phyloP scores from a whole-genome alignment of 1,284 basidiomycete genomes.

The Neonothopanus nambi region DNA sequence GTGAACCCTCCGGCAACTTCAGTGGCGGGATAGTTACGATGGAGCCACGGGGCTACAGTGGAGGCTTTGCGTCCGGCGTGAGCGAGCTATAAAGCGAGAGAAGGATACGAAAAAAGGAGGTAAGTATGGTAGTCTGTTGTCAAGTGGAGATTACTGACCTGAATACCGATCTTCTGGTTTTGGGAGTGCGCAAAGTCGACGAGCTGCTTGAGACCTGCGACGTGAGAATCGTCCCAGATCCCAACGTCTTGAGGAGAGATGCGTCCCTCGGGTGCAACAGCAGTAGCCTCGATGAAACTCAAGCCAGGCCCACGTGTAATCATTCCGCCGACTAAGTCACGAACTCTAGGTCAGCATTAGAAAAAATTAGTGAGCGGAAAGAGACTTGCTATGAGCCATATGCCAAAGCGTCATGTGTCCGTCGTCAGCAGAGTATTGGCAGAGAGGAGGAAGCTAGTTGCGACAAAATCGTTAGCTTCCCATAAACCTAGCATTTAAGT shows the following conservation, averaged over 20 bases:
- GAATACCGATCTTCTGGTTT: constrained; percentile 71
- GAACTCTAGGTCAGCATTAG: not conserved
- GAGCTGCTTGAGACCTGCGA: constrained; percentile 65
- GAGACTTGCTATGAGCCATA: constrained; percentile 37
- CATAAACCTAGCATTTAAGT: not conserved
- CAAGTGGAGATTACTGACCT: not conserved
- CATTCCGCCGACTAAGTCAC: constrained; percentile 45
- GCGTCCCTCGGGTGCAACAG: constrained; percentile 61
- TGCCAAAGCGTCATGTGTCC: constrained; percentile 49
- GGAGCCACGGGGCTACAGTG: constrained; percentile 60
- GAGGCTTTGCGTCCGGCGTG: constrained; percentile 82
- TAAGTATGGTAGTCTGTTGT: no score
- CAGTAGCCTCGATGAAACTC: constrained; percentile 60
- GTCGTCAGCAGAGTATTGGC: constrained; percentile 64
- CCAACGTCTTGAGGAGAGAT: constrained; percentile 56
- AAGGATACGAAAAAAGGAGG: no score
- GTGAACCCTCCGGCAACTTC: constrained; percentile 1
- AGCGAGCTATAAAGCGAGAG: constrained; percentile 65
- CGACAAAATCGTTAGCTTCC: not conserved
- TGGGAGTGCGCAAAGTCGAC: constrained; percentile 79
- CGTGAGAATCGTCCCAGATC: constrained; percentile 78
- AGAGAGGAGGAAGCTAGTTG: constrained; percentile 50
- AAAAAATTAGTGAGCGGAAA: not conserved
- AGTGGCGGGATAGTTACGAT: constrained; percentile 15
- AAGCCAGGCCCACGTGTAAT: constrained; percentile 51